Conservation (phyloP, 2,329 filamentous ascomycete genomes). For the Penicillium sp. region DNA sequence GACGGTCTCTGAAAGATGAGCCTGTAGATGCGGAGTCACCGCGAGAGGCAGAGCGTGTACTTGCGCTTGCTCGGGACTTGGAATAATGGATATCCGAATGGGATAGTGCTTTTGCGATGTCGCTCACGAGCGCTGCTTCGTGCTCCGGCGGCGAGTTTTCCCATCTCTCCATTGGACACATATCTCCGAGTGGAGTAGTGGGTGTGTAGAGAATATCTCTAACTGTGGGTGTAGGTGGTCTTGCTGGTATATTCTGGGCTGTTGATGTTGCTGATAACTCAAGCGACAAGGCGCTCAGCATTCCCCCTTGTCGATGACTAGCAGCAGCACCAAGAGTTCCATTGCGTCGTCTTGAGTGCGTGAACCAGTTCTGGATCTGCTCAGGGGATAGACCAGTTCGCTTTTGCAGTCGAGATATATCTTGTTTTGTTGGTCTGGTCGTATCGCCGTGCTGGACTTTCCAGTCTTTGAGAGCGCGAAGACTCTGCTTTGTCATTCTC, state of each 20-base stretch:
- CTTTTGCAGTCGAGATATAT: background rate
- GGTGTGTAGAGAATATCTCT: constrained; percentile 3
- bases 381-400: background rate
- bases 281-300: background rate
- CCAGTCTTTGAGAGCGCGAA: constrained; percentile 6
- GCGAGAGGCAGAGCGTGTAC: constrained; percentile 5
- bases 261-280: background rate
- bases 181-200: background rate
- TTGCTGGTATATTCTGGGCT: background rate
- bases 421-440: background rate
- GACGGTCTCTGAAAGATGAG: constrained; percentile 2
- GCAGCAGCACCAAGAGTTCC: background rate
- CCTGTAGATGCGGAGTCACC: constrained; percentile 7
- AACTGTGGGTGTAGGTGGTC: constrained; percentile 5
- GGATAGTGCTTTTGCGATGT: constrained; percentile 12
- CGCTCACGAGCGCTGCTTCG: constrained; percentile 11
- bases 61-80: background rate
- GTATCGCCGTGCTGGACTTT: constrained; percentile 3
- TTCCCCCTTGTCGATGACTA: background rate
- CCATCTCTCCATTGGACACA: constrained; percentile 13
- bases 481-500: constrained; percentile 7
- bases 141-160: constrained; percentile 14
- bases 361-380: constrained; percentile 13
- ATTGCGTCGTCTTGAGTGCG: constrained; percentile 6
- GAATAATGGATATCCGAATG: background rate